These are phyloP conservation scores for Ophiocordyceps polyrhachis-furcata DNA, from an alignment of 2,329 filamentous ascomycete genomes.

Conservation along the genomic window DNA sequence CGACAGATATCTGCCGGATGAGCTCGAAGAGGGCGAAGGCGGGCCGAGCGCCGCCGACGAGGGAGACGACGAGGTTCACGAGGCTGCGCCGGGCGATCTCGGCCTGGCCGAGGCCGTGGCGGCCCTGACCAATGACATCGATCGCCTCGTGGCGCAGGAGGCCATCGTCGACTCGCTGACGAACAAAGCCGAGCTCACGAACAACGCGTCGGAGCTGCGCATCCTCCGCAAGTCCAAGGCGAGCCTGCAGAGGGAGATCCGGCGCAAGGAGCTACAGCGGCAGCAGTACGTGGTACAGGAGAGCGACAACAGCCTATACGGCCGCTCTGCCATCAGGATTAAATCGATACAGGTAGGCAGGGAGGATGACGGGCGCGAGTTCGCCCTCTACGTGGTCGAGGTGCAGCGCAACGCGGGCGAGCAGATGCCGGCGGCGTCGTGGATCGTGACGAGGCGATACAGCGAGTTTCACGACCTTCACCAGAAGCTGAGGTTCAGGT, in stretches of 20 bases:
- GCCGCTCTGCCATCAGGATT: conserved; percentile 74
- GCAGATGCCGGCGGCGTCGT: conserved; percentile 90
- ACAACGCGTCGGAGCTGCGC: conserved; percentile 82
- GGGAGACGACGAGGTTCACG: conserved; percentile 54
- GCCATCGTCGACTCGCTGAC: conserved; percentile 81
- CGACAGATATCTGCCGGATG: conserved; percentile 67
- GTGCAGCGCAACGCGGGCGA: conserved; percentile 81
- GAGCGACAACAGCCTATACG: conserved; percentile 92
- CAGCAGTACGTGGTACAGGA: conserved; percentile 97
- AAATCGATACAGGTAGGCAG: conserved; percentile 83
- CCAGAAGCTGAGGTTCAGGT: conserved; percentile 67
- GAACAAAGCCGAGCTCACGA: conserved; percentile 87
- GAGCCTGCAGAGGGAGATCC: conserved; percentile 79
- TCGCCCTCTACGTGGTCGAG: conserved; percentile 82
- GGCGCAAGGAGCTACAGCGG: conserved; percentile 83
- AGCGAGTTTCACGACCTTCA: conserved; percentile 95
- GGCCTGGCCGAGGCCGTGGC: conserved; percentile 87
- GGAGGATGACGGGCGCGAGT: conserved; percentile 86
- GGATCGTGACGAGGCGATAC: conserved; percentile 83
- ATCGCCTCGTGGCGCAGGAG: conserved; percentile 72
- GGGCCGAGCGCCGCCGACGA: conserved; percentile 31
- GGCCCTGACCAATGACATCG: conserved; percentile 73
- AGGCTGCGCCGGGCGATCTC: conserved; percentile 86
- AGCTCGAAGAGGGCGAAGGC: conserved; percentile 53
- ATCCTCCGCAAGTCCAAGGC: conserved; percentile 88